These are phyloP conservation scores for Eucalyptus regnans DNA, from an alignment of 345 rosid genomes.

Conservation along the genomic window DNA sequence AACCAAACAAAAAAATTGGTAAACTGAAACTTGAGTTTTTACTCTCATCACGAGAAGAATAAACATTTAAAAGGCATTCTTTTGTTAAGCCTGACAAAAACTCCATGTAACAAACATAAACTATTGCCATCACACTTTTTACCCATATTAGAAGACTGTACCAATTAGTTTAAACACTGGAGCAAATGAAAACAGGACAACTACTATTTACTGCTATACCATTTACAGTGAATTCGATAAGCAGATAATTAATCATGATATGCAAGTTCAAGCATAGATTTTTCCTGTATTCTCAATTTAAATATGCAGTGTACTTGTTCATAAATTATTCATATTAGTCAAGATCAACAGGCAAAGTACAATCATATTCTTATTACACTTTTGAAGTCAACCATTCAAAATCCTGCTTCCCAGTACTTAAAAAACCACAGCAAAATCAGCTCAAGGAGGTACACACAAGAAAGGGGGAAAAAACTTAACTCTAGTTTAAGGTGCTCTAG, in stretches of 20 bases:
- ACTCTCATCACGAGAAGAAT: neutral
- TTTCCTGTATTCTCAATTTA: neutral
- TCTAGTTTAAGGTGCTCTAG: neutral
- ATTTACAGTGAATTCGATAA: neutral
- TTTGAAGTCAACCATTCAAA: neutral
- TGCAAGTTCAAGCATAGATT: neutral
- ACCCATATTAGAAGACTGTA: neutral
- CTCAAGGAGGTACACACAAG: neutral
- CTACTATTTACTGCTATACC: neutral
- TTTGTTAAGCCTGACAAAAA: neutral
- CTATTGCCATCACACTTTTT: neutral
- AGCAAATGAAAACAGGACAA: neutral
- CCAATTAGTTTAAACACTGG: neutral
- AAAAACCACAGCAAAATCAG: neutral
- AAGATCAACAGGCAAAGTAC: neutral
- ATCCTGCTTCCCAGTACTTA: neutral
- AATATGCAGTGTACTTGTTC: neutral
- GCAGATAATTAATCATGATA: neutral
- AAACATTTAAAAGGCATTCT: neutral
- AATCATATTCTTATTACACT: neutral
- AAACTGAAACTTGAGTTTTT: neutral
- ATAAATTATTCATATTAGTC: neutral
- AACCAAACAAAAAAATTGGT: neutral
- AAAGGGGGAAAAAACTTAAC: neutral
- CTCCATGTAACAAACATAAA: neutral